These are phyloP conservation scores for Epichloe amarillans DNA, from an alignment of 2,329 filamentous ascomycete species.

Conservation along the genomic window DNA sequence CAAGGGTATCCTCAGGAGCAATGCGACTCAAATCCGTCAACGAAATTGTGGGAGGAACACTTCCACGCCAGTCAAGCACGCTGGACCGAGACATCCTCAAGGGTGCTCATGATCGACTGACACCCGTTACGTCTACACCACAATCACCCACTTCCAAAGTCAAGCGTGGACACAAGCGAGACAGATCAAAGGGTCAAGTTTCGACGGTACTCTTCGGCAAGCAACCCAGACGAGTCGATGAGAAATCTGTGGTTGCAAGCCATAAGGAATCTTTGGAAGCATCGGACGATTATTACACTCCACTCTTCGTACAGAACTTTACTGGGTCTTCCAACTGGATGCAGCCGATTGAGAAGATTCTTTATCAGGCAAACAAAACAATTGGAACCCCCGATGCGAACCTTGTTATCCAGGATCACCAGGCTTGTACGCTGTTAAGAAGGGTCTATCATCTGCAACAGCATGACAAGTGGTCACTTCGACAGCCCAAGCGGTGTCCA, in stretches of 20 bases:
- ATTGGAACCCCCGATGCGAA: conserved; percentile 76
- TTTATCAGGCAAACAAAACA: conserved; percentile 78
- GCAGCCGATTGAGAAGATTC: conserved; percentile 54
- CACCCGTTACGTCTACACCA: conserved; percentile 29
- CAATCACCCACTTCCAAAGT: conserved; percentile 26
- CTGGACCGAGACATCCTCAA: conserved; percentile 22
- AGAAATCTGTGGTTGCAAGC: conserved; percentile 30
- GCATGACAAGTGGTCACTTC: conserved; percentile 80
- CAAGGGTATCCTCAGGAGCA: conserved; percentile 55
- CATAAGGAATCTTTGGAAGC: conserved; percentile 30
- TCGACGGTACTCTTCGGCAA: conserved; percentile 72
- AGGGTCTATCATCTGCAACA: conserved; percentile 86
- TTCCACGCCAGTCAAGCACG: conserved; percentile 23
- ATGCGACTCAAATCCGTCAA: conserved; percentile 60
- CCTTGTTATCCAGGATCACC: conserved; percentile 70
- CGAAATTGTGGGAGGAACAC: conserved; percentile 52
- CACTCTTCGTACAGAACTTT: conserved; percentile 46
- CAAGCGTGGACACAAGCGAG: conserved; percentile 30
- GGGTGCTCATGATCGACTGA: conserved; percentile 21
- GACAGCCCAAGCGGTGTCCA: conserved; percentile 71
- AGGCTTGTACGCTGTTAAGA: conserved; percentile 75
- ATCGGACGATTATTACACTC: conserved; percentile 51
- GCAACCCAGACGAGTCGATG: conserved; percentile 35
- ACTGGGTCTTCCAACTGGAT: conserved; percentile 43
- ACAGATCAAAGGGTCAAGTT: conserved; percentile 49